phyloP scores from a whole-genome alignment of 805 yeast species.

The Candida endomychidarum region DNA sequence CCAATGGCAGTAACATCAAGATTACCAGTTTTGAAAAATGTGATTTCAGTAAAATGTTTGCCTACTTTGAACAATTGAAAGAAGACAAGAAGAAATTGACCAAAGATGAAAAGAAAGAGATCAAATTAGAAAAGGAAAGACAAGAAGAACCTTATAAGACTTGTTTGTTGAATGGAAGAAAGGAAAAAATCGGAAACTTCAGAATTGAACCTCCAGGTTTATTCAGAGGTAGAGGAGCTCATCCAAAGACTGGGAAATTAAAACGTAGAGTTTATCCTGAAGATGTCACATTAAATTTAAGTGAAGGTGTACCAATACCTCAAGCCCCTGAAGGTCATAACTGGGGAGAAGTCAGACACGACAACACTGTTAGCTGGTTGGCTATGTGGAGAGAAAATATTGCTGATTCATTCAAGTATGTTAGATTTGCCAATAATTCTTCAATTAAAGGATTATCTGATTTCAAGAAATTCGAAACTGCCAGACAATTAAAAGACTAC shows the following conservation, averaged over 20 bases:
- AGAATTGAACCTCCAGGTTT: conserved; percentile 95
- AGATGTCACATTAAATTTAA: conserved; percentile 80
- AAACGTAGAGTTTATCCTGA: conserved; percentile 87
- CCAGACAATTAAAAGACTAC: conserved; percentile 75
- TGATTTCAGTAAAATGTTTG: conserved; percentile 75
- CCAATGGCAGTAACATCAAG: conserved; percentile 56
- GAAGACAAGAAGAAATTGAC: conserved; percentile 71
- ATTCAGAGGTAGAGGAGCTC: conserved; percentile 95
- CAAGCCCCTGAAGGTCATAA: conserved; percentile 80
- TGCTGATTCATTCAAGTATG: conserved; percentile 80
- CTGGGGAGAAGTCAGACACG: conserved; percentile 91
- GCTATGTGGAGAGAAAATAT: conserved; percentile 98
- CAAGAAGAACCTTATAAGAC: conserved; percentile 78
- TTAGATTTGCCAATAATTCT: conserved; percentile 86
- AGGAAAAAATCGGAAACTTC: conserved; percentile 91
- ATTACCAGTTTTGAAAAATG: conserved; percentile 64
- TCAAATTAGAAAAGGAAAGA: conserved; percentile 71
- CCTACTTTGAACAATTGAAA: conserved; percentile 65
- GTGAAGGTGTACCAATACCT: conserved; percentile 72
- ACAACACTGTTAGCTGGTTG: conserved; percentile 89
- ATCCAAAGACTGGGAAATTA: conserved; percentile 91
- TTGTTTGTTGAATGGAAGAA: conserved; percentile 82
- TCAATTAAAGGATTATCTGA: conserved; percentile 90
- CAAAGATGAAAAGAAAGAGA: conserved; percentile 69
- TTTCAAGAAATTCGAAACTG: conserved; percentile 89